Conservation (phyloP, 1,284 basidiomycete genomes). For the Pseudozyma thailandica region DNA sequence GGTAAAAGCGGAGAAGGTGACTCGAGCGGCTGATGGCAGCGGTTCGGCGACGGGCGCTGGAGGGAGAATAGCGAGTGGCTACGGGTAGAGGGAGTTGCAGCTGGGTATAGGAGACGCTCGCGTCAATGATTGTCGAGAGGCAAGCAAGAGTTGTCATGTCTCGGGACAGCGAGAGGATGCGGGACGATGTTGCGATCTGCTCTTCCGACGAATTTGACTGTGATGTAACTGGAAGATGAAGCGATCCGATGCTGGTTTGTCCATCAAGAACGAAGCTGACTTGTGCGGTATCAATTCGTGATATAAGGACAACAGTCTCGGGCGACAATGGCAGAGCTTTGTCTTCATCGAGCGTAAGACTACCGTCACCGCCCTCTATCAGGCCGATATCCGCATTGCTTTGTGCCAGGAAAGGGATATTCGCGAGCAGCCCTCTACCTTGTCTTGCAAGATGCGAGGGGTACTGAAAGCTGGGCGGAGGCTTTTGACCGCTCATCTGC, state of each 20-base stretch:
- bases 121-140: background rate
- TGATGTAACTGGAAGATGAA: background rate
- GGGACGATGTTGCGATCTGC: background rate
- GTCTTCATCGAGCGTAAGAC: constrained; percentile 11
- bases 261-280: constrained; percentile 33
- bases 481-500: constrained; percentile 49
- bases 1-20: constrained; percentile 42
- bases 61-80: constrained; percentile 12
- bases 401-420: constrained; percentile 15
- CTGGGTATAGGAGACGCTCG: constrained; percentile 2
- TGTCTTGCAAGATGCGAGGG: constrained; percentile 28
- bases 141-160: constrained; percentile 14
- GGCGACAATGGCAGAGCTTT: constrained; percentile 22
- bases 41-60: constrained; percentile 8
- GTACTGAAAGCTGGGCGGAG: constrained; percentile 25
- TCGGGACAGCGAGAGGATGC: constrained; percentile 11
- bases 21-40: constrained; percentile 22
- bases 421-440: constrained; percentile 27
- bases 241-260: constrained; percentile 21
- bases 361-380: constrained; percentile 20
- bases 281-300: background rate
- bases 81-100: constrained; percentile 13
- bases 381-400: constrained; percentile 21
- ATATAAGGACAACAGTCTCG: constrained; percentile 28
- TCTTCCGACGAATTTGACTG: background rate